These are phyloP conservation scores for Hexamita inflata DNA, from an alignment of 208 protist species.

Conservation along the genomic window DNA sequence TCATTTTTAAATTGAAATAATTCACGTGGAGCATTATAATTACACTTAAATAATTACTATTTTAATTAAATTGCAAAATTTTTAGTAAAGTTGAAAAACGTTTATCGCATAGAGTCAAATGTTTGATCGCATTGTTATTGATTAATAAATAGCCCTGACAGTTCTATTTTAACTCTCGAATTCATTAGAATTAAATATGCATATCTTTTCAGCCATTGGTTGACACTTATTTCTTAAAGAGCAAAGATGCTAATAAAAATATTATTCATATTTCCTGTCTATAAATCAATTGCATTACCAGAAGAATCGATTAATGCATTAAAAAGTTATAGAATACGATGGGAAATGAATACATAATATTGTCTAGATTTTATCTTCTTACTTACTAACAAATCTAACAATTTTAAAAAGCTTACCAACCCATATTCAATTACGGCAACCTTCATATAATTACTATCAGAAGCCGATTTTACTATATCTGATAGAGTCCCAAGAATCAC, in stretches of 20 bases:
- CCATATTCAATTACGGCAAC: neutral
- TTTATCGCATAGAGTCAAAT: neutral
- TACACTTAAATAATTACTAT: neutral
- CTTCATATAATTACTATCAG: neutral
- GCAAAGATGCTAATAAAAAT: neutral
- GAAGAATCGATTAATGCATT: neutral
- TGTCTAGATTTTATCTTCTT: neutral
- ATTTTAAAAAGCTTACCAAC: neutral
- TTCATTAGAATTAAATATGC: neutral
- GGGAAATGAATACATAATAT: neutral
- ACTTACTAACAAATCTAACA: neutral
- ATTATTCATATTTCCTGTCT: neutral
- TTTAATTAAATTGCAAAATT: neutral
- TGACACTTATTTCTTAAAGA: neutral
- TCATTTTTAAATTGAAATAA: neutral
- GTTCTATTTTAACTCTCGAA: neutral
- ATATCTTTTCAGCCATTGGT: neutral
- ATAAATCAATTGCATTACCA: neutral
- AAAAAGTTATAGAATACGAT: neutral
- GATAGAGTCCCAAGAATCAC: neutral
- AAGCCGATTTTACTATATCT: neutral
- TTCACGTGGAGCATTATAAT: neutral
- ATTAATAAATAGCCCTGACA: neutral
- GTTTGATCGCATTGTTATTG: neutral
- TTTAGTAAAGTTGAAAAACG: neutral